Evolutionary conservation across 2,329 filamentous ascomycete species (phyloP).

Genomic region (Cryphonectria japonica): DNA sequence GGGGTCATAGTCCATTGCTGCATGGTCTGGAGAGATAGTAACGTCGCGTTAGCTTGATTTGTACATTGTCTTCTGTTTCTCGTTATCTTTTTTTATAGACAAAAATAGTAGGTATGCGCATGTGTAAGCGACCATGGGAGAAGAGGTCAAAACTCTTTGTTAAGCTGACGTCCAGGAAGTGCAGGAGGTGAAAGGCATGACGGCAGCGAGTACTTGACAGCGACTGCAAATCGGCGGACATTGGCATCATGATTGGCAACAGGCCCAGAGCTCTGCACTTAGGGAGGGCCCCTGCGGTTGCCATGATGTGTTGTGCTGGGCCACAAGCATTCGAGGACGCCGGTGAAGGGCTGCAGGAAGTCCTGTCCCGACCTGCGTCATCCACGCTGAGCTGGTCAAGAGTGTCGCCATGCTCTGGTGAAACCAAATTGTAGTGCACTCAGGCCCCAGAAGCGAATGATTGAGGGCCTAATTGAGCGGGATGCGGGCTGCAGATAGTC

Average conservation of each 20-base stretch:
- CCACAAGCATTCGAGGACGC: constrained; percentile 21
- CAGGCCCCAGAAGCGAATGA: background rate
- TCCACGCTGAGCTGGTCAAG: too few relatives aligned
- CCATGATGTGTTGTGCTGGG: background rate
- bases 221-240: background rate
- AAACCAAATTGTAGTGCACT: background rate
- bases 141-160: background rate
- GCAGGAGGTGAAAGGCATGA: background rate
- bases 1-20: constrained; percentile 66
- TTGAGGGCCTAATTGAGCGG: background rate
- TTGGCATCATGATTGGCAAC: background rate
- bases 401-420: background rate
- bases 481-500: constrained; percentile 1
- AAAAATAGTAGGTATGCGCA: background rate
- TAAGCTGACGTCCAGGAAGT: background rate
- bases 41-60: constrained; percentile 28
- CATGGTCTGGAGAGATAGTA: constrained; percentile 51
- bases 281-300: background rate
- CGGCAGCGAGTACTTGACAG: background rate
- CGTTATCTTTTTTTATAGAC: background rate
- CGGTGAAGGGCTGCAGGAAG: constrained; percentile 20
- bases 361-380: background rate
- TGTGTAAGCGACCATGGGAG: background rate
- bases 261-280: background rate
- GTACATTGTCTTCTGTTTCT: background rate